These are phyloP conservation scores for Neocallimastix lanati DNA, from an alignment of 192 early-diverging fungal species.

Conservation along the genomic window DNA sequence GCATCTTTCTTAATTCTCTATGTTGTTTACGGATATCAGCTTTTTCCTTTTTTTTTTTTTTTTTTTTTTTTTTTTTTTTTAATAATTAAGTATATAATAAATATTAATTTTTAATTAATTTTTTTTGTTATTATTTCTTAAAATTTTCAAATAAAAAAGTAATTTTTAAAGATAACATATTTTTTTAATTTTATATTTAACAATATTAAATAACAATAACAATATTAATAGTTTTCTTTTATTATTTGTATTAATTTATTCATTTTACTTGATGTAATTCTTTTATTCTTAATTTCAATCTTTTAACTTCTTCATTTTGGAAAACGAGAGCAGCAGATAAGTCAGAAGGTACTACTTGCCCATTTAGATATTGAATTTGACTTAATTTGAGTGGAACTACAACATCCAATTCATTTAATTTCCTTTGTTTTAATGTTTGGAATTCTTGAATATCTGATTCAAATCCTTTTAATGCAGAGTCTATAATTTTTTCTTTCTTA, in stretches of 20 bases:
- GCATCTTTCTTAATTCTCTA: conserved; percentile 36
- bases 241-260: no score
- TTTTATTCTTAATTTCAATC: conserved; percentile 25
- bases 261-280: conserved; percentile 28
- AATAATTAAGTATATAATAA: not conserved
- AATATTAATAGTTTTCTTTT: not conserved
- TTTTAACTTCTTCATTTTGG: conserved; percentile 22
- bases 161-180: no score
- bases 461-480: conserved; percentile 16
- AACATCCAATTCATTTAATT: conserved; percentile 42
- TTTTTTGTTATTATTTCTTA: no score
- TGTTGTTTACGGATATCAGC: conserved; percentile 36
- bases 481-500: conserved; percentile 43
- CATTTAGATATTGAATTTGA: conserved; percentile 32
- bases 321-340: conserved; percentile 28
- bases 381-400: conserved; percentile 29
- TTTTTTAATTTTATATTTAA: no score
- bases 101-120: no score
- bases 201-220: conserved; percentile 2
- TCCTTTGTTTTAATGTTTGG: conserved; percentile 45
- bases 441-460: conserved; percentile 47
- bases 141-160: no score
- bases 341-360: conserved; percentile 19
- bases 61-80: not conserved
- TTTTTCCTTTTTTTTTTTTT: conserved; percentile 20